Conservation (phyloP, 192 early-diverging fungal genomes). For the Spizellomyces sp. region DNA sequence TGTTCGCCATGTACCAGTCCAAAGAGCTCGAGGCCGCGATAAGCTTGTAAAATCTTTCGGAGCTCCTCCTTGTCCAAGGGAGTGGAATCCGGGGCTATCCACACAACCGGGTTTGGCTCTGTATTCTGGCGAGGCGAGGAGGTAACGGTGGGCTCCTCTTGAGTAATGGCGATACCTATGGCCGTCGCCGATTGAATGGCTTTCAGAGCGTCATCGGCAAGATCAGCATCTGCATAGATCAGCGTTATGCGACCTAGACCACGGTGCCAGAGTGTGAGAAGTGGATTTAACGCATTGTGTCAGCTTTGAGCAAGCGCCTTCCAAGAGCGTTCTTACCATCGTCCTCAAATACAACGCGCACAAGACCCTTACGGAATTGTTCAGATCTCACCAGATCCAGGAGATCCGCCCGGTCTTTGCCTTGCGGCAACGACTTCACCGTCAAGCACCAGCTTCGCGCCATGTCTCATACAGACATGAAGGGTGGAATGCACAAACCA, state of each 20-base stretch:
- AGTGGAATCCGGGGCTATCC: conserved; percentile 1
- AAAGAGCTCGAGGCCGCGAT: conserved; percentile 27
- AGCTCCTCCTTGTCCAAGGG: conserved; percentile 13
- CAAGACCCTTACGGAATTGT: conserved; percentile 14
- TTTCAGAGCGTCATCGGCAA: conserved; percentile 12
- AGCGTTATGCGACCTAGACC: conserved; percentile 18
- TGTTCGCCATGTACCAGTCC: conserved; percentile 8
- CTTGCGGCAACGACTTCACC: conserved; percentile 28
- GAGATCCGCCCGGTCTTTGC: conserved; percentile 40
- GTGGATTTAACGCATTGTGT: conserved; percentile 1
- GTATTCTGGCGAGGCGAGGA: neutral
- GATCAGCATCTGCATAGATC: conserved; percentile 3
- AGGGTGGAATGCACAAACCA: no score
- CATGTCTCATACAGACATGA: no score
- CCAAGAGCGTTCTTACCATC: conserved; percentile 24
- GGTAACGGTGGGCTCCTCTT: conserved; percentile 12
- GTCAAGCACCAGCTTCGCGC: neutral
- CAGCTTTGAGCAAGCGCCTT: neutral
- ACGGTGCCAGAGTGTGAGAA: neutral
- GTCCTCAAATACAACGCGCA: conserved; percentile 22
- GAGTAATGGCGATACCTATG: conserved; percentile 10
- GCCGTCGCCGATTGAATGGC: conserved; percentile 10
- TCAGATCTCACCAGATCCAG: conserved; percentile 22
- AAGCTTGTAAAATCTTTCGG: conserved; percentile 24
- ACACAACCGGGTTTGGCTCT: conserved; percentile 21